Base-by-base conservation (phyloP, 805 yeast genomes). In the Candida stauntonica region DNA sequence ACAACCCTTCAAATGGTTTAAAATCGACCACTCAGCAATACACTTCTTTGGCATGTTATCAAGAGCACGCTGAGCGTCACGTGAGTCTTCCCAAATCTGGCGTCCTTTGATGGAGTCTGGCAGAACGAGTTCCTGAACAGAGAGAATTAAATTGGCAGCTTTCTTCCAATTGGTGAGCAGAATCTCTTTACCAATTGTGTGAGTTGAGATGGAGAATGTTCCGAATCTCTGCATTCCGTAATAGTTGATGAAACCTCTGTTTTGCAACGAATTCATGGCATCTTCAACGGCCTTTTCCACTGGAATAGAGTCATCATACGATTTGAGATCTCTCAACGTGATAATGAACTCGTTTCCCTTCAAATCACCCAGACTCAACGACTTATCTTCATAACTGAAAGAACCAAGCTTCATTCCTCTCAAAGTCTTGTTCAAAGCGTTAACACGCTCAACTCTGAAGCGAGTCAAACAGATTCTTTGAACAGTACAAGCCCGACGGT, bases 171-270 rank as follows among this genome's bases (percentile, higher is more conserved):
- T 79, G 26, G 75, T 77, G 34, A 76, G 69, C 35, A 93, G 64
- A 19, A 91, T 68, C 45, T 72, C 72, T 45, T 75, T 76, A 34
- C 99, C 99, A 38, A 89, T 70, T 21, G 72, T 74, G 61, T 93
- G 97, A 0, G 99, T 89, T 3, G 98, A 86, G 20, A 88, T 72
- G 11, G 96, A 85, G 55, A 87, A 91, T 0, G 99, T 89, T 20
- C 99, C 99, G 60, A 93, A 93, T 55, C 99, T 70, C 67, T 93
- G 99, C 89, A 93, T 82, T n/a, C 99, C 99, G 59, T 75, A 93
- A 57, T 93, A 93, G 61, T 93, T 93, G 47, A 93, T 82, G 54
- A 86, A 93, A 0, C 99, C 99, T 20, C 72, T 67, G 2, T 67
- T 67, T 35, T 67, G 66, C 36, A 91, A 65, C 0, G 86, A 72